Evolutionary conservation across 768 basidiomycete genomes (phyloP).

Genomic region (Cystobasidium onofrii): DNA sequence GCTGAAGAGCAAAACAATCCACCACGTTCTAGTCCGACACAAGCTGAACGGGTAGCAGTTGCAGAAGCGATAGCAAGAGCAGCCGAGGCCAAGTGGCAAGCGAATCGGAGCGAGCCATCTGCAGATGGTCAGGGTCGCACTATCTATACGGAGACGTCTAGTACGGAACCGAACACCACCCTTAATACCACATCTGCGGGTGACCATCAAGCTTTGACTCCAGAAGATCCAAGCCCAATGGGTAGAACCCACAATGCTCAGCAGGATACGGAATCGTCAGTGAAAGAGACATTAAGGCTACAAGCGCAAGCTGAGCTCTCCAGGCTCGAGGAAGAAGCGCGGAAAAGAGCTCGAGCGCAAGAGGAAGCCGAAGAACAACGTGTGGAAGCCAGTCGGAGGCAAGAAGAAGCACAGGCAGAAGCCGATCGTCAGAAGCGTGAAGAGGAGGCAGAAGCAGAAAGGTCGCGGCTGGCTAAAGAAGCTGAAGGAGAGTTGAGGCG

Average conservation of each 20-base stretch:
- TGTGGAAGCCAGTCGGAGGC: neutral
- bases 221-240: no score
- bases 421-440: neutral
- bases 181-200: no score
- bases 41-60: slow-evolving; percentile 5
- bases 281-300: neutral
- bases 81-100: slow-evolving; percentile 20
- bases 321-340: neutral
- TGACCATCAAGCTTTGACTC: no score
- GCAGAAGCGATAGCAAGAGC: slow-evolving; percentile 24
- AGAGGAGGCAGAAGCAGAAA: neutral
- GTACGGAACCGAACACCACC: no score
- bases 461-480: slow-evolving; percentile 4
- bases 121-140: neutral
- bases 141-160: no score
- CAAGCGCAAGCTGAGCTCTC: neutral
- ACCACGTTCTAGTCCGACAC: neutral
- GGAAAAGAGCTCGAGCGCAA: neutral
- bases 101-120: neutral
- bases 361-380: neutral
- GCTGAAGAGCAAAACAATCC: neutral
- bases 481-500: no score
- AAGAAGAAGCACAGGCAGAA: neutral
- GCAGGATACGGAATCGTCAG: slow-evolving; percentile 16
- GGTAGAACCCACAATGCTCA: slow-evolving; percentile 33